Evolutionary conservation across 2,329 filamentous ascomycete species (phyloP), one percentile per base, ranked within the genome.

Genomic region (Fusarium staphyleae): DNA sequence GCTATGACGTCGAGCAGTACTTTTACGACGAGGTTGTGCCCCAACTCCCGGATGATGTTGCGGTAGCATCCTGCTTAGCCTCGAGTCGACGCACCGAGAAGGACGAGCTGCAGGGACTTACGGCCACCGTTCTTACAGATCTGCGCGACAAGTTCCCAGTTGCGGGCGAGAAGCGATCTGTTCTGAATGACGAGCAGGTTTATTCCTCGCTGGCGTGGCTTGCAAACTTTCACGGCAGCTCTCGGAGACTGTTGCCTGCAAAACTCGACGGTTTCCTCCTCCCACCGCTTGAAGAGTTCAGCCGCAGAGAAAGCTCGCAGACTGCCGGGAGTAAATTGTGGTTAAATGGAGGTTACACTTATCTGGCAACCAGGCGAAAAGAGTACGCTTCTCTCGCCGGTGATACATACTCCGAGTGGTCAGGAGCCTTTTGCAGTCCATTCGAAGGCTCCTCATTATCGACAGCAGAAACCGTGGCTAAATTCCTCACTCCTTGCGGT

Each of bases 341-440:
- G 87, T 70, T 86, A 6, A 87, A 88, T 35, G 87, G 87, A 1
- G 86, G 87, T 0, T 89, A 89, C 63, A 88, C 86, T 0, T 89
- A 89, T 60, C 81, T 89, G 0, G 82, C 84, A 1, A 89, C 87
- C 0, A 78, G 87, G 5, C 75, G 75, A 7, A 78, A 69, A 14
- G 87, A 89, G 66, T 87, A 83, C 52, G 66, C 66, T 1, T 71
- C 69, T 0, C 77, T 89, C 0, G 71, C 64, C 0, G 57, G 69
- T 0, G 81, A 85, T 40, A 53, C 65, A 0, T 69, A 74, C 13
- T 82, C 80, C 0, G 83, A 86, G 64, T 89, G 86, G 85, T 80
- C 75, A 0, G 58, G 68, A 1, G 67, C 73, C 0, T 74, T 88
- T 7, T 85, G 84, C 34, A 52, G 60, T 0, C 67, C 72, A 0